Evolutionary conservation across 768 basidiomycete species (phyloP).

Genomic region (Infundibulicybe gibba): DNA sequence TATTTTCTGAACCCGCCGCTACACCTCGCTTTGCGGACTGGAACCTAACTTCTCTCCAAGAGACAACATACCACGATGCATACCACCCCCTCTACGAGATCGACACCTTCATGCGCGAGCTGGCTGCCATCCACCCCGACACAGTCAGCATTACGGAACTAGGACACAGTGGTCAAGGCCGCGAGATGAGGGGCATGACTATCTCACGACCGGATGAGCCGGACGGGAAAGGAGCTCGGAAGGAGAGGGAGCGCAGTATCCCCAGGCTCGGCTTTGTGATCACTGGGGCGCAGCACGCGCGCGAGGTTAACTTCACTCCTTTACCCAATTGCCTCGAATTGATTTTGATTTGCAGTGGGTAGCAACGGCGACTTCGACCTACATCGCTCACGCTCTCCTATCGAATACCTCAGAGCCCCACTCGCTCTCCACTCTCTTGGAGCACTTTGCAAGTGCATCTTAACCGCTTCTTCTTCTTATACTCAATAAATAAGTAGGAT

Average conservation of each 20-base stretch:
- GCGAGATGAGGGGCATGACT: slow-evolving; percentile 53
- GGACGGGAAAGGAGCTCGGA: slow-evolving; percentile 11
- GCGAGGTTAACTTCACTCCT: slow-evolving; percentile 49
- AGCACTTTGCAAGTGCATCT: slow-evolving; percentile 41
- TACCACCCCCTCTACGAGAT: slow-evolving; percentile 62
- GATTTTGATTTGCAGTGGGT: slow-evolving; percentile 58
- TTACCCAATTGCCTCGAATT: not conserved
- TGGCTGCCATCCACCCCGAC: slow-evolving; percentile 45
- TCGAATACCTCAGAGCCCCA: slow-evolving; percentile 40
- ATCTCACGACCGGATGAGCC: slow-evolving; percentile 27
- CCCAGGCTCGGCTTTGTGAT: slow-evolving; percentile 55
- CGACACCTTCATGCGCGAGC: slow-evolving; percentile 43
- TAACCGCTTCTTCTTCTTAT: slow-evolving; percentile 2
- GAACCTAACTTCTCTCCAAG: slow-evolving; percentile 28
- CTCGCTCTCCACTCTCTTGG: slow-evolving; percentile 46
- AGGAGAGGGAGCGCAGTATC: slow-evolving; percentile 2
- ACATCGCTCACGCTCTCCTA: slow-evolving; percentile 69
- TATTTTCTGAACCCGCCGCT: slow-evolving; percentile 2
- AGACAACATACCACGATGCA: slow-evolving; percentile 33
- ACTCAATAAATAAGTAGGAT: slow-evolving; percentile 30
- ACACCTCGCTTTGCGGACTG: slow-evolving; percentile 20
- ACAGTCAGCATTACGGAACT: slow-evolving; percentile 40
- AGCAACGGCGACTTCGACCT: slow-evolving; percentile 68
- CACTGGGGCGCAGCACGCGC: slow-evolving; percentile 69
- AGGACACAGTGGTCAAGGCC: slow-evolving; percentile 55